phyloP scores from a whole-genome alignment of 139 green algal genomes.

The Coelastrella sp. region DNA sequence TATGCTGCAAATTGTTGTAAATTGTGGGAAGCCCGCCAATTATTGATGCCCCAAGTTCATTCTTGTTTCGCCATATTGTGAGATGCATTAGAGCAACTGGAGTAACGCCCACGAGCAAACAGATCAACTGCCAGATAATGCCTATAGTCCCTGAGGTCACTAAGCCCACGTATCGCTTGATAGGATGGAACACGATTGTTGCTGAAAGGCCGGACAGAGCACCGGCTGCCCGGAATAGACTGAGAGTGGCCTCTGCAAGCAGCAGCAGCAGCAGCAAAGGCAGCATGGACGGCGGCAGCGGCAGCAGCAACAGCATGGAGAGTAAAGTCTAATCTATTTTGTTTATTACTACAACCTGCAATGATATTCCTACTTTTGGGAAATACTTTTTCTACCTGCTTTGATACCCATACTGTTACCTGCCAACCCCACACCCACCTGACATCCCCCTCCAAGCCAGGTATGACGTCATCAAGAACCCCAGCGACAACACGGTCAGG shows the following conservation, averaged over 20 bases:
- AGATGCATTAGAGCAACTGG: conserved; percentile 62
- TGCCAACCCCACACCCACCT: background rate
- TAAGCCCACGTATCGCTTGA: conserved; percentile 43
- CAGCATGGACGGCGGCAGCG: background rate
- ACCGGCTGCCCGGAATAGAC: conserved; percentile 59
- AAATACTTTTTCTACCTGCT: no score
- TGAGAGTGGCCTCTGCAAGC: conserved; percentile 50
- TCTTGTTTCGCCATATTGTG: background rate
- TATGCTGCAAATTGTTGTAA: background rate
- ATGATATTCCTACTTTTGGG: background rate
- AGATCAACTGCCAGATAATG: conserved; percentile 69
- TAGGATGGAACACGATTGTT: conserved; percentile 72
- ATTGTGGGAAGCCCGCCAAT: no score
- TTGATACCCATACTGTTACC: no score
- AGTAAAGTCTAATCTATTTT: no score
- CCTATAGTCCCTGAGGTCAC: conserved; percentile 47
- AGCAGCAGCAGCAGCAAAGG: background rate
- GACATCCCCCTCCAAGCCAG: conserved; percentile 74
- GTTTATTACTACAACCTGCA: background rate
- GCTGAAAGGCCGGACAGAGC: conserved; percentile 75
- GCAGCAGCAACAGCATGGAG: background rate
- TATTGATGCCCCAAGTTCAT: no score
- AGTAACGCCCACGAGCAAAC: conserved; percentile 43
- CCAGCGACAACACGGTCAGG: conserved; percentile 66
- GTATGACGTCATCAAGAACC: conserved; percentile 77